Conservation (phyloP, 2,329 filamentous ascomycete species). For the Atkinsonella hypoxylon region DNA sequence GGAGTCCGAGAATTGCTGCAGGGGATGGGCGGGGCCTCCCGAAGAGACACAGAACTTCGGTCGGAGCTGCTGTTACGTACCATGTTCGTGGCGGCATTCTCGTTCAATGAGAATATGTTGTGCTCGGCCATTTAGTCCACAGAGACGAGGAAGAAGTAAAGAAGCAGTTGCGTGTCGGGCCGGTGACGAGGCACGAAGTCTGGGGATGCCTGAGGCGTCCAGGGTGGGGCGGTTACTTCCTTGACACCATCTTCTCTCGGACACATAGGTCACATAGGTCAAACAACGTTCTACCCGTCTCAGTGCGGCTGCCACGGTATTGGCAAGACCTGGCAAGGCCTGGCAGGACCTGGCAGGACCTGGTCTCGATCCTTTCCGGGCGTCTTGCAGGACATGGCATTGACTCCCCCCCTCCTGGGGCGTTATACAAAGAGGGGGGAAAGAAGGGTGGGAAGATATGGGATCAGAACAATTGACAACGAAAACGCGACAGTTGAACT, state of each 20-base stretch:
- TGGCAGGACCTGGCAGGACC: not conserved
- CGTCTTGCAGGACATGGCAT: slow-evolving; percentile 2
- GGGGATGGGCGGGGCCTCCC: too few relatives aligned
- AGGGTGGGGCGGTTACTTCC: not conserved
- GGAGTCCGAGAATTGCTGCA: not conserved
- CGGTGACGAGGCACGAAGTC: not conserved
- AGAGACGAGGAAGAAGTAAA: too few relatives aligned
- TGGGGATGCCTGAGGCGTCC: not conserved
- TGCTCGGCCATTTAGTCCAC: not conserved
- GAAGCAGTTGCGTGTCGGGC: too few relatives aligned
- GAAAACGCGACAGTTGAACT: not conserved
- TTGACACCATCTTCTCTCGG: not conserved
- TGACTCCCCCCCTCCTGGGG: not conserved
- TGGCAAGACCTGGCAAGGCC: not conserved
- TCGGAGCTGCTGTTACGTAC: not conserved
- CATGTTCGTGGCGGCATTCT: too few relatives aligned
- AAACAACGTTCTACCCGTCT: not conserved
- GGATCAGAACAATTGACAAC: not conserved
- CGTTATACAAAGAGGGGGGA: not conserved
- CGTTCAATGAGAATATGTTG: not conserved
- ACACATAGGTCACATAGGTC: not conserved
- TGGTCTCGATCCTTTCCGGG: not conserved
- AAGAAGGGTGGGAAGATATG: not conserved
- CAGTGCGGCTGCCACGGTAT: not conserved
- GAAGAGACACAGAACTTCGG: not conserved